Conservation (phyloP, 2,329 filamentous ascomycete species). For the Aspergillus sp. region DNA sequence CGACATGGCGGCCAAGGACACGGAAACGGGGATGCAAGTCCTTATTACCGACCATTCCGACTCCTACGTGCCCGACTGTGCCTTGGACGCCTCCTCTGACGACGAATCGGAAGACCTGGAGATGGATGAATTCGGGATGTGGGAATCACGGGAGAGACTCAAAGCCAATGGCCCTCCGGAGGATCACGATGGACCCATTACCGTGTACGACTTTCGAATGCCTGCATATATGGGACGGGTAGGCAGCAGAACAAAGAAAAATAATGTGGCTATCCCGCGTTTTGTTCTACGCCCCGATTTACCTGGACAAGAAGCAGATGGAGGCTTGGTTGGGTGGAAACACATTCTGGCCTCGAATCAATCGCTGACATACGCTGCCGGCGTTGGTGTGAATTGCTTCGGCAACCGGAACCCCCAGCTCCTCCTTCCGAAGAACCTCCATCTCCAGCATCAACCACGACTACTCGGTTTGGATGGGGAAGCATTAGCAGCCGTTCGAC, state of each 20-base stretch:
- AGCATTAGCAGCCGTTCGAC: slow-evolving; percentile 28
- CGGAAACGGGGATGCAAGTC: slow-evolving; percentile 35
- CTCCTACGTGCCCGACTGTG: slow-evolving; percentile 30
- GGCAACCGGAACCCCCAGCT: slow-evolving; percentile 17
- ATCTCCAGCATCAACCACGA: slow-evolving; percentile 26
- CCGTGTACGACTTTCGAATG: slow-evolving; percentile 37
- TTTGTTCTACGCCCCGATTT: slow-evolving; percentile 41
- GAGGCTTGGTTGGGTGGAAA: slow-evolving; percentile 41
- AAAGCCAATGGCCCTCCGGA: slow-evolving; percentile 13
- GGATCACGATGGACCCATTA: slow-evolving; percentile 26
- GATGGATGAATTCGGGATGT: slow-evolving; percentile 29
- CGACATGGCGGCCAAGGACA: slow-evolving; percentile 38
- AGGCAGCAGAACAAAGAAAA: slow-evolving; percentile 17
- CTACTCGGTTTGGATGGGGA: slow-evolving; percentile 31
- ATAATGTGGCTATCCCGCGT: slow-evolving; percentile 29
- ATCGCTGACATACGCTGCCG: slow-evolving; percentile 32
- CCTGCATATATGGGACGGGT: slow-evolving; percentile 39
- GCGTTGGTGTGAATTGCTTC: slow-evolving; percentile 29
- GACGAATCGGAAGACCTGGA: slow-evolving; percentile 29
- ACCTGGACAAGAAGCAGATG: slow-evolving; percentile 37
- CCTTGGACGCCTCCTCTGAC: slow-evolving; percentile 21
- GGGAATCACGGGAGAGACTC: slow-evolving; percentile 19
- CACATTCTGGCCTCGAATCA: slow-evolving; percentile 39
- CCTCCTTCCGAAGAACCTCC: slow-evolving; percentile 23
- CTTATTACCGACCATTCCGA: slow-evolving; percentile 40